Evolutionary conservation across 23 red algal species (phyloP), one percentile per base, ranked within the genome.

Genomic region (Chondrus crispus): DNA sequence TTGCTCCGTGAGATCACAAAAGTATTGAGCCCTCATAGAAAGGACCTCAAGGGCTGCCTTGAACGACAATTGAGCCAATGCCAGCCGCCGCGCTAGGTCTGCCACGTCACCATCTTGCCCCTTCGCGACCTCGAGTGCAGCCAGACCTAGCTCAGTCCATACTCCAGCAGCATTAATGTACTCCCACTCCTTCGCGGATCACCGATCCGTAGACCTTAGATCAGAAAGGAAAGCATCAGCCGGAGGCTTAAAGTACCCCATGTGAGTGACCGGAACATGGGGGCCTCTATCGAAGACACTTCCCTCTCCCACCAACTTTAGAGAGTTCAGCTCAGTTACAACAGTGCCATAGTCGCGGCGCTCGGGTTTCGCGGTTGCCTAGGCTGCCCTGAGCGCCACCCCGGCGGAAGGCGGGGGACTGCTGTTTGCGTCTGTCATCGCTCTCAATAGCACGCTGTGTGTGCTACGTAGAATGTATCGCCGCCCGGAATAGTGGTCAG

Each of bases 11-110:
- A 76, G 33, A 5, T 76, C 66, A 26, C 44, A 26, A 38, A 48
- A 76, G 71, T 76, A 76, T 38, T 76, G 71, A 16, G 71, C 71
- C 43, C 24, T 76, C 71, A 76, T 76, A 24, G 8, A 46, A 38
- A 76, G 6, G 30, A 76, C 44, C 71, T 76, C 71, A 24, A 46
- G 7, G 30, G 43, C 71, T 22, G 71, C 6, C 71, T 48, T 48
- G n/a, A 76, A 5, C 39, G 71, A 26, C 71, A 13, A 40, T 43
- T 46, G 30, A 38, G 71, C 71, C 44, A 76, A 37, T 24, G 28
- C 28, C 71, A 76, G 5, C 28, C 39, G 28, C 6, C 44, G 28
- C 71, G 28, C 71, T 22, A 76, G 28, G 30, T 76, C 39, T 48
- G 33, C 30, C 19, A 46, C 28, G 39, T 43, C 44, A 40, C 28